Evolutionary conservation across 2,329 filamentous ascomycete genomes (phyloP), one percentile per base, ranked within the genome.

Genomic region (Verticillium nonalfalfae): DNA sequence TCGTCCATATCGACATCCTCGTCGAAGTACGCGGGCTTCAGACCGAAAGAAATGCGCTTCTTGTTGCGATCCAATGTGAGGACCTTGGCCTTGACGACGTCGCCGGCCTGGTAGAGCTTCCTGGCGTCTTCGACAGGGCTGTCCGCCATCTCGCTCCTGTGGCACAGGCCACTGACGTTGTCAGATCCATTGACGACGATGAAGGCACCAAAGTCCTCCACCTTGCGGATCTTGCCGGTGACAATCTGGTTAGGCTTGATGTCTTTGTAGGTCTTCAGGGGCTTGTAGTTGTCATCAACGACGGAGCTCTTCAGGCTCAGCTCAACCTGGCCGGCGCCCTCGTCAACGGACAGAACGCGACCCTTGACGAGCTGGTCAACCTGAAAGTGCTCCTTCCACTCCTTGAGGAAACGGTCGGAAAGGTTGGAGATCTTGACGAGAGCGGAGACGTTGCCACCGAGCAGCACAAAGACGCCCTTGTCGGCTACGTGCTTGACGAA

Each of bases 131-230:
- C 83, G 31, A 97, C 87, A 5, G 83, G 78, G 68, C 89, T 88
- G 66, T 97, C 92, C 0, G 95, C 93, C 83, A 99, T 93, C 73
- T 99, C 89, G 65, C 88, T 94, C 64, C 90, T 86, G 74, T 99
- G 95, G 73, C 94, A 98, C 10, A 99, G 83, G 64, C 95, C 95
- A 68, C 94, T 96, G 64, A 99, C 86, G 67, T 96, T 96, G 60
- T 85, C 82, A 4, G 93, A 96, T 63, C 90, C 87, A 73, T 97
- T 92, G 21, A 99, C 80, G 54, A 96, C 85, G 68, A 99, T 90
- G 73, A 99, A 99, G 5, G 94, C 94, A 66, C 95, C 95, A 72
- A 93, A 99, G 36, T 97, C 90, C 70, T 96, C 91, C 2, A 98
- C 93, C 75, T 96, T 97, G 68, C 93, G 89, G 61, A 99, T 86